A percentile compares a stretch with the other conserved stretches of the same genome.
These are phyloP conservation scores for Citrus inodora DNA, from an alignment of 345 rosid species.

Conservation along the genomic window DNA sequence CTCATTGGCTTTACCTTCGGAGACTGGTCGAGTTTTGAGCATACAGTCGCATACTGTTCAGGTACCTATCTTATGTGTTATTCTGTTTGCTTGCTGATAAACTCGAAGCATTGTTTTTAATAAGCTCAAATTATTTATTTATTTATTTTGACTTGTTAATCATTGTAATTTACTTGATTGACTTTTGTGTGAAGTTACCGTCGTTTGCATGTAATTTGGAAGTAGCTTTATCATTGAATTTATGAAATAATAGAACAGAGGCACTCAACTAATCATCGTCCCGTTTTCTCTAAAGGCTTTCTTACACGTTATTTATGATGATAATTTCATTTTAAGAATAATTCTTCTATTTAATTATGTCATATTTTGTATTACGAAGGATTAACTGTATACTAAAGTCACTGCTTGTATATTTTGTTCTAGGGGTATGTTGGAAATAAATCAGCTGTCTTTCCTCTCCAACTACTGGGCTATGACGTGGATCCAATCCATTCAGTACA, in stretches of 20 bases:
- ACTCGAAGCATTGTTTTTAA: not conserved
- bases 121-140: not conserved
- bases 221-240: not conserved
- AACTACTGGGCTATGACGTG: slow-evolving; percentile 90
- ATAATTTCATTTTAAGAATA: too few species aligned
- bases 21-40: slow-evolving; percentile 96
- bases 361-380: not conserved
- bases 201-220: not conserved
- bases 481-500: slow-evolving; percentile 97
- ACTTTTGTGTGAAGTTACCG: not conserved
- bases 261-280: too few species aligned
- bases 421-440: slow-evolving; percentile 99
- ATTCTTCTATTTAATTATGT: not conserved
- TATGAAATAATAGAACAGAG: not conserved
- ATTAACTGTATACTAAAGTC: not conserved
- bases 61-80: slow-evolving; percentile 31
- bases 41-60: slow-evolving; percentile 98
- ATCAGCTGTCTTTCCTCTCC: slow-evolving; percentile 95
- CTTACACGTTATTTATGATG: not conserved
- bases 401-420: slow-evolving; percentile 5
- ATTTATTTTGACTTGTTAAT: not conserved
- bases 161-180: not conserved
- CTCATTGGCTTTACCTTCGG: slow-evolving; percentile 85
- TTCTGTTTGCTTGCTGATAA: slow-evolving; percentile 11
- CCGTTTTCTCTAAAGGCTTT: not conserved